Conservation (phyloP, 495 filamentous ascomycete species). For the Venustampulla echinocandica region DNA sequence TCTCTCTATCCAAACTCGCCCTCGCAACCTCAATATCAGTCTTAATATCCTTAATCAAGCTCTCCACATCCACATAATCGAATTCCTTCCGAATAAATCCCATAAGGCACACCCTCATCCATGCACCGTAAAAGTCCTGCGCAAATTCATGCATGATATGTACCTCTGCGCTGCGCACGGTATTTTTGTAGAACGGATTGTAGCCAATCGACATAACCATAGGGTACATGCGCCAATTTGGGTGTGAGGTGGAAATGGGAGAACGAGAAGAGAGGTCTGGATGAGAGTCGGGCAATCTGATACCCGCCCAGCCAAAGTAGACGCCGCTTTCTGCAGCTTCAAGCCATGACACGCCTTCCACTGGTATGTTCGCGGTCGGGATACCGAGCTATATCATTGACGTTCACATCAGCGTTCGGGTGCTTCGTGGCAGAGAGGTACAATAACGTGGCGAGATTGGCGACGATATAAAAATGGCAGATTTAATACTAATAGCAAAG, state of each 20-base stretch:
- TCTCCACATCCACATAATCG: conserved; percentile 78
- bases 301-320: conserved; percentile 82
- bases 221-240: conserved; percentile 51
- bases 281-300: conserved; percentile 40
- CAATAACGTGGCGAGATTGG: neutral
- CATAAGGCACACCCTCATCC: conserved; percentile 68
- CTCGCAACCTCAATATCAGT: conserved; percentile 79
- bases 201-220: conserved; percentile 96
- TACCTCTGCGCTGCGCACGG: conserved; percentile 75
- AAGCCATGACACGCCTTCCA: conserved; percentile 67
- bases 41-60: conserved; percentile 77
- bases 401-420: conserved; percentile 7
- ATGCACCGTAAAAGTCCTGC: conserved; percentile 74
- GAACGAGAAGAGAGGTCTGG: conserved; percentile 23
- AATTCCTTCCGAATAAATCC: conserved; percentile 85
- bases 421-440: neutral
- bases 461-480: neutral
- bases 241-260: conserved; percentile 1
- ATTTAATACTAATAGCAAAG: neutral
- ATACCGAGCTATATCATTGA: conserved; percentile 61
- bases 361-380: conserved; percentile 92
- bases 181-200: conserved; percentile 91
- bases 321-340: conserved; percentile 64
- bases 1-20: conserved; percentile 58
- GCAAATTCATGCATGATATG: conserved; percentile 72